Conservation (phyloP, 306 rosid species). For the Clitoria ternatea region DNA sequence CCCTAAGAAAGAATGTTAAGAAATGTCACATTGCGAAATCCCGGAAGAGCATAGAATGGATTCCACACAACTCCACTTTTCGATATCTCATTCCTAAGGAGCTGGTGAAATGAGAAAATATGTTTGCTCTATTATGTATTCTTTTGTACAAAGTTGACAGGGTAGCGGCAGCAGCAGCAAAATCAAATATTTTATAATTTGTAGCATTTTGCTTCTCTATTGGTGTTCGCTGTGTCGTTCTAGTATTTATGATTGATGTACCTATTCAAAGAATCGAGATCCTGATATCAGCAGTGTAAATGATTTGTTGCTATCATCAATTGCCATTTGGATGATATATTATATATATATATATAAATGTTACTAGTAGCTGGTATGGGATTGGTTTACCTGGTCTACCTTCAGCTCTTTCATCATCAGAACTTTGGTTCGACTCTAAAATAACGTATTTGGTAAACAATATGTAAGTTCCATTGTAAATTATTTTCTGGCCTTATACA, state of each 20-base stretch:
- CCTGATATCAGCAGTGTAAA: conserved; percentile 33
- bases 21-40: conserved; percentile 45
- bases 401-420: too few relatives aligned
- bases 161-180: conserved; percentile 17
- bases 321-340: neutral
- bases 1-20: conserved; percentile 51
- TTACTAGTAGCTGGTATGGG: too few relatives aligned
- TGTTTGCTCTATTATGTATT: conserved; percentile 18
- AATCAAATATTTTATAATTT: conserved; percentile 21
- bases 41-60: conserved; percentile 58
- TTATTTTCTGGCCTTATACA: too few relatives aligned
- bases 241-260: conserved; percentile 29
- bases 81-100: conserved; percentile 84
- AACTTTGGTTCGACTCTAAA: too few relatives aligned
- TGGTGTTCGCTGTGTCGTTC: neutral
- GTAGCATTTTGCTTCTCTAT: conserved; percentile 28
- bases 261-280: conserved; percentile 5
- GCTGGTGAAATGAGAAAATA: conserved; percentile 38
- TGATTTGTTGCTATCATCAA: conserved; percentile 16
- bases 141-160: conserved; percentile 57
- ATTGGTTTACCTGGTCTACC: too few relatives aligned
- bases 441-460: too few relatives aligned
- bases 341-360: too few relatives aligned
- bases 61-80: conserved; percentile 73
- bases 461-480: too few relatives aligned